Evolutionary conservation across 1,284 basidiomycete species (phyloP).

Genomic region (Cryptococcus sp.): DNA sequence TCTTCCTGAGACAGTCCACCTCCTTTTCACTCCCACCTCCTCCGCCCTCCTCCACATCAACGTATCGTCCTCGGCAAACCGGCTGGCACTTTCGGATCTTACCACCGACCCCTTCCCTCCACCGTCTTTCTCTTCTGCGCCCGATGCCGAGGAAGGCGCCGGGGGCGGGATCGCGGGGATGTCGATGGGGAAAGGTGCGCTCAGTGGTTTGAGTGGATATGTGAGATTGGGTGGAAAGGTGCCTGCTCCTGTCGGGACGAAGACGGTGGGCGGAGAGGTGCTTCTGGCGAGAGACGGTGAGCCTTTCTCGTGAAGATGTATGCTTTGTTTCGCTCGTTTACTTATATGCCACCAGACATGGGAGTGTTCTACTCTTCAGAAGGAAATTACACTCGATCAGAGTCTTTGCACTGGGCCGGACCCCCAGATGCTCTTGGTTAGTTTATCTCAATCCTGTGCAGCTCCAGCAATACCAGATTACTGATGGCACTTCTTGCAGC

Average conservation of each 20-base stretch:
- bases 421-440: conserved; percentile 76
- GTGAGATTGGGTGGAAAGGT: conserved; percentile 76
- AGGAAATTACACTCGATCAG: conserved; percentile 60
- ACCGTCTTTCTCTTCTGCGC: conserved; percentile 49
- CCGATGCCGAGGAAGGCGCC: neutral
- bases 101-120: conserved; percentile 67
- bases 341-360: conserved; percentile 55
- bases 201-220: conserved; percentile 79
- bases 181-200: conserved; percentile 49
- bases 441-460: conserved; percentile 18
- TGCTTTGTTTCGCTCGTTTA: conserved; percentile 5
- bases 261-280: conserved; percentile 63
- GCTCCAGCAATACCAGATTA: too few species aligned
- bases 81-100: conserved; percentile 65
- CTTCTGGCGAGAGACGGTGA: conserved; percentile 76
- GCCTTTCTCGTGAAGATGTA: conserved; percentile 36
- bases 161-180: conserved; percentile 3
- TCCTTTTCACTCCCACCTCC: conserved; percentile 71
- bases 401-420: conserved; percentile 70
- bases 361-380: conserved; percentile 70
- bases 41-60: conserved; percentile 61
- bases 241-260: conserved; percentile 61
- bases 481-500: conserved; percentile 52
- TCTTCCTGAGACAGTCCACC: conserved; percentile 49
- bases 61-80: conserved; percentile 54